Percentiles rank a stretch among this genome's conserved stretches.
Evolutionary conservation across 805 yeast genomes (phyloP).

Genomic region (Sungouiella thailandica): DNA sequence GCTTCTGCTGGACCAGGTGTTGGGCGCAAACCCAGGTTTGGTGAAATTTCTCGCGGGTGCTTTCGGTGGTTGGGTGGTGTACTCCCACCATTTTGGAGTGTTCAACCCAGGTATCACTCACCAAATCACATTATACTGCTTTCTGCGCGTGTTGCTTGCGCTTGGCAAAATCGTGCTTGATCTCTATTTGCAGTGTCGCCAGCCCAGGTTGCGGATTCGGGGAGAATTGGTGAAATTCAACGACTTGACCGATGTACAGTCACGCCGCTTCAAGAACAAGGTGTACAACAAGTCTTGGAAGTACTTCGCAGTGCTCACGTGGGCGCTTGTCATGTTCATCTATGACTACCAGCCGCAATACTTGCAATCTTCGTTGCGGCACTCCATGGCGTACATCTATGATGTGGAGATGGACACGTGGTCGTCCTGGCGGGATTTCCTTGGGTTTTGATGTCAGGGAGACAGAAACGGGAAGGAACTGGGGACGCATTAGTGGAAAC

Average conservation of each 20-base stretch:
- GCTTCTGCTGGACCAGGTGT: constrained; percentile 26
- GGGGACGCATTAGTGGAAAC: too few relatives aligned
- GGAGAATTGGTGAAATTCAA: constrained; percentile 17
- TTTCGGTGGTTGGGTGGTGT: constrained; percentile 39
- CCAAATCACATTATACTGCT: constrained; percentile 70
- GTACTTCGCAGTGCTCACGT: constrained; percentile 54
- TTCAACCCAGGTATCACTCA: constrained; percentile 53
- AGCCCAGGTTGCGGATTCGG: constrained; percentile 25
- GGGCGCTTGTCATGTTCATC: constrained; percentile 73
- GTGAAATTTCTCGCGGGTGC: constrained; percentile 36
- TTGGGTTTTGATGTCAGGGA: constrained; percentile 29
- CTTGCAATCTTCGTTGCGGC: constrained; percentile 60
- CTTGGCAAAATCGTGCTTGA: constrained; percentile 48
- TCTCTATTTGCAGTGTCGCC: constrained; percentile 29
- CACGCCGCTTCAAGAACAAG: constrained; percentile 24
- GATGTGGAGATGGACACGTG: constrained; percentile 52
- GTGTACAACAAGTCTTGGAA: constrained; percentile 46
- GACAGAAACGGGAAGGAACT: not conserved
- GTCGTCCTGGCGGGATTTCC: constrained; percentile 42
- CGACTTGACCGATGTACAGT: constrained; percentile 30
- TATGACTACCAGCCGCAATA: constrained; percentile 58
- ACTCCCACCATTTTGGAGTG: constrained; percentile 39
- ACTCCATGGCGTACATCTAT: constrained; percentile 68
- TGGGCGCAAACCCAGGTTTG: constrained; percentile 28
- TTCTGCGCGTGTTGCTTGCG: constrained; percentile 63